Evolutionary conservation across 192 early-diverging fungal species (phyloP), one percentile per base, ranked within the genome.

Genomic region (Phlyctochytrium arcticum): DNA sequence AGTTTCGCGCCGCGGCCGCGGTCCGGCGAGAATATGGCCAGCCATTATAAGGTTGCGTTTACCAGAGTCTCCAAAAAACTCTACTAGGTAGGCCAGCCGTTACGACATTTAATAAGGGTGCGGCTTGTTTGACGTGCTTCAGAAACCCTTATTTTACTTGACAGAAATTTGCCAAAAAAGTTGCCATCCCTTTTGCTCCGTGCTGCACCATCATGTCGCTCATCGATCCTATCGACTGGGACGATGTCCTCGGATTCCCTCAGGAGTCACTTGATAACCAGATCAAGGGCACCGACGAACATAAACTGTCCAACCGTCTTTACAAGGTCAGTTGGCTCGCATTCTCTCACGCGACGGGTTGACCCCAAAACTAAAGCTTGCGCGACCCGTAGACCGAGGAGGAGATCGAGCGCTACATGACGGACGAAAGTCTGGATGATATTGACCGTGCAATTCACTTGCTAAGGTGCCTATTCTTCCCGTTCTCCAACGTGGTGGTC

Each of bases 211-310:
- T 19, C 12, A 44, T 53, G 50, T 29, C 27, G 12, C 24, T 29
- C 24, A 51, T 54, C 17, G 67, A 69, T 30, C 53, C 64, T 23
- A 75, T 75, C 35, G 73, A 75, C 37, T 75, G 73, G 73, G 73
- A 75, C 33, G 48, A 53, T 12, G 72, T 59, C 26, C 57, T 75
- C 21, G 73, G 68, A 0, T 63, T 70, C 23, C 59, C 68, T 1
- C 57, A 53, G 7, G 65, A 67, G 27, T 59, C 59, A 32, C 70
- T 79, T 30, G 77, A 79, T 44, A 74, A 82, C 36, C 69, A 76
- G 30, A 79, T 76, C 65, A 75, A 75, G 60, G 77, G 77, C 31
- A 76, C 74, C 12, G 74, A 79, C 62, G 77, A 79, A 48, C 62
- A 78, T 24, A 79, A 79, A 49, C 54, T 78, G 4, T 57, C 63